phyloP scores from a whole-genome alignment of 768 basidiomycete genomes.

The Amanita polypyramis region DNA sequence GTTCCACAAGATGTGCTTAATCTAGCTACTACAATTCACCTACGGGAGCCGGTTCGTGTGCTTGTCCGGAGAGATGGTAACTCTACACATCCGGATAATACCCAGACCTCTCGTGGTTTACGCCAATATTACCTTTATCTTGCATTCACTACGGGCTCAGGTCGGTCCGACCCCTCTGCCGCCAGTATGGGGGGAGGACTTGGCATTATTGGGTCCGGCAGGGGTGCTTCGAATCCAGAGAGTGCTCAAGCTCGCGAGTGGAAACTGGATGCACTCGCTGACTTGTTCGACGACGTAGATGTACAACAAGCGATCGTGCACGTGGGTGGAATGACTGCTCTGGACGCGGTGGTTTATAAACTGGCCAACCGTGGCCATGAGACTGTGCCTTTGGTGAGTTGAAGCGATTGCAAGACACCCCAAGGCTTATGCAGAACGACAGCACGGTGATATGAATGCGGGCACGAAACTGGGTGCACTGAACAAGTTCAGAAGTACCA shows the following conservation, averaged over 20 bases:
- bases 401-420: constrained; percentile 11
- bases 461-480: constrained; percentile 72
- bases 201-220: constrained; percentile 91
- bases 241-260: constrained; percentile 83
- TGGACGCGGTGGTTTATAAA: constrained; percentile 88
- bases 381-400: constrained; percentile 75
- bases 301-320: constrained; percentile 75
- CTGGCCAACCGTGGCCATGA: constrained; percentile 79
- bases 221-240: constrained; percentile 71
- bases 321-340: constrained; percentile 77
- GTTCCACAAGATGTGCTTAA: constrained; percentile 97
- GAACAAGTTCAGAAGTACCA: constrained; percentile 68
- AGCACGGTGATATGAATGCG: constrained; percentile 93
- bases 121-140: constrained; percentile 96
- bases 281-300: constrained; percentile 83
- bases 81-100: constrained; percentile 55
- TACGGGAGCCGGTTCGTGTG: constrained; percentile 95
- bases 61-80: constrained; percentile 89
- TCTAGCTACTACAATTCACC: constrained; percentile 84
- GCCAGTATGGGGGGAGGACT: constrained; percentile 45
- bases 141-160: constrained; percentile 77
- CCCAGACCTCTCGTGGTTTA: constrained; percentile 68
- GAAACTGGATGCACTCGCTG: constrained; percentile 88
- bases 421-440: neutral
- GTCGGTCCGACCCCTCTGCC: constrained; percentile 46